Evolutionary conservation across 1,284 basidiomycete species (phyloP).

Genomic region (Ganoderma boninense): DNA sequence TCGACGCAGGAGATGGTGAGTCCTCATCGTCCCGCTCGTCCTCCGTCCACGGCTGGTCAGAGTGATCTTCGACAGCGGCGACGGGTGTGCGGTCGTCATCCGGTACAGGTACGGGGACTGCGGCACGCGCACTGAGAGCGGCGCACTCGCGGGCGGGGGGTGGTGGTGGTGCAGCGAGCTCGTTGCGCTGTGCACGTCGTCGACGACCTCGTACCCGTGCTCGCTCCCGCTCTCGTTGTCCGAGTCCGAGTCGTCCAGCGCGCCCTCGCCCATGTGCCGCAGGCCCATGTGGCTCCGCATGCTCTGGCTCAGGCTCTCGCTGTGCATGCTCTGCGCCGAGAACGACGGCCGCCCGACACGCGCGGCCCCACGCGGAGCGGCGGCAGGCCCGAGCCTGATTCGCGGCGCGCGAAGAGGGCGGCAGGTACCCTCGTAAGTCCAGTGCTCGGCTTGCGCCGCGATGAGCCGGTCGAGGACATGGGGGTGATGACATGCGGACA

Average conservation of each 20-base stretch:
- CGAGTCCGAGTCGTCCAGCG: slow-evolving; percentile 78
- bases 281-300: slow-evolving; percentile 39
- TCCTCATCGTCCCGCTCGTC: slow-evolving; percentile 53
- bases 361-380: slow-evolving; percentile 30
- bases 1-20: slow-evolving; percentile 55
- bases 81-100: slow-evolving; percentile 55
- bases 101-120: slow-evolving; percentile 47
- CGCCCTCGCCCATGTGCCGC: slow-evolving; percentile 77
- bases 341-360: slow-evolving; percentile 37
- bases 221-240: slow-evolving; percentile 51
- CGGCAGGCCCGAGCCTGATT: slow-evolving; percentile 32
- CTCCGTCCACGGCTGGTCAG: slow-evolving; percentile 60
- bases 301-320: slow-evolving; percentile 35
- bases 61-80: slow-evolving; percentile 61
- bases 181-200: slow-evolving; percentile 13
- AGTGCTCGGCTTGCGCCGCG: slow-evolving; percentile 56
- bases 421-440: slow-evolving; percentile 53
- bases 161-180: slow-evolving; percentile 11
- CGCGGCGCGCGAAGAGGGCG: slow-evolving; percentile 37
- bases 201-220: slow-evolving; percentile 49
- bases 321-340: slow-evolving; percentile 36
- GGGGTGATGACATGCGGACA: slow-evolving; percentile 39
- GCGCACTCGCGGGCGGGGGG: background rate
- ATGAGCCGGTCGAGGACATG: slow-evolving; percentile 65
- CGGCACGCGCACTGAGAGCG: slow-evolving; percentile 33